Percentiles rank a stretch among this genome's conserved stretches.
Conservation (phyloP, 306 rosid species). For the Pyrus communis region DNA sequence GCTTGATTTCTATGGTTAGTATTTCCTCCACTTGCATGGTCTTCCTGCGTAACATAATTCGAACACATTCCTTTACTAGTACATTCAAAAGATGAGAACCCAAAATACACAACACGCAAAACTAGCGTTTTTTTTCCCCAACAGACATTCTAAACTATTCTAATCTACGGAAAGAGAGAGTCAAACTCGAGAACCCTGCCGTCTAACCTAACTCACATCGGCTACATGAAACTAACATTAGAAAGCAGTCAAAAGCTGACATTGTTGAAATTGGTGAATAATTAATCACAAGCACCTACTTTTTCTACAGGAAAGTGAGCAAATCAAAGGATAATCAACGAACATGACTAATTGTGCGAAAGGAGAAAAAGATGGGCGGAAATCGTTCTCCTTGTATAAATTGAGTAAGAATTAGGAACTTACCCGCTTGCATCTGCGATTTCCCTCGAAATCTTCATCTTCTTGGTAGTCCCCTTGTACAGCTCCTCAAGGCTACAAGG, state of each 20-base stretch:
- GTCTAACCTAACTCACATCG: too few species aligned
- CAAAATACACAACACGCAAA: background rate
- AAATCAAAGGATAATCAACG: background rate
- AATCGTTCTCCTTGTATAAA: background rate
- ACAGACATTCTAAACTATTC: background rate
- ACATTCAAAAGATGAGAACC: background rate
- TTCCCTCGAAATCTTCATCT: constrained; percentile 78
- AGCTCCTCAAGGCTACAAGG: constrained; percentile 83
- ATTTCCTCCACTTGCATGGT: constrained; percentile 72
- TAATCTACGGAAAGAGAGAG: background rate
- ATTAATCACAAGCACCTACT: background rate
- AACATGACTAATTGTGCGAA: background rate
- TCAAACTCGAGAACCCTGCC: background rate
- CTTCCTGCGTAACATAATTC: constrained; percentile 34
- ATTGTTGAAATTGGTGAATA: background rate
- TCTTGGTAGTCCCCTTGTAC: constrained; percentile 68
- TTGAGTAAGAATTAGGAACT: constrained; percentile 9
- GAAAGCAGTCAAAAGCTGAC: background rate
- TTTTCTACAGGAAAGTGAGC: background rate
- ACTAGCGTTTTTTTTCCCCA: background rate
- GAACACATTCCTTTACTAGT: background rate
- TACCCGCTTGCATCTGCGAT: constrained; percentile 84
- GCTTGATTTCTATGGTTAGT: constrained; percentile 70
- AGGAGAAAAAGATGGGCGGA: background rate
- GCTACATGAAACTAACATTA: background rate